Conservation (phyloP, 1,284 basidiomycete genomes). For the Porodaedalea pini region DNA sequence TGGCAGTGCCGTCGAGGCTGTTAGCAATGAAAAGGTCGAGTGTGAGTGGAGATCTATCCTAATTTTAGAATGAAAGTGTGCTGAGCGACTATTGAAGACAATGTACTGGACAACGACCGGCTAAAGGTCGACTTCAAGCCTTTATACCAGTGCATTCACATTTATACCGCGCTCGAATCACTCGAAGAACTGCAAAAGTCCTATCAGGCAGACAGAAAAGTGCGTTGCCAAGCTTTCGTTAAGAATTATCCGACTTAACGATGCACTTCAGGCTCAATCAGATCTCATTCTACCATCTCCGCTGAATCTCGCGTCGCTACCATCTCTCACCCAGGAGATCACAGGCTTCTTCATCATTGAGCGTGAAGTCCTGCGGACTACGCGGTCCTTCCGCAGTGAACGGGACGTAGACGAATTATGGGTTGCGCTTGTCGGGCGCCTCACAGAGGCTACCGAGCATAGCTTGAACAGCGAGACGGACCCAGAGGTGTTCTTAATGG, state of each 20-base stretch:
- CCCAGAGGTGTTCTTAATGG: slow-evolving; percentile 78
- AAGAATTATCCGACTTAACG: slow-evolving; percentile 17
- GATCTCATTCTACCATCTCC: slow-evolving; percentile 85
- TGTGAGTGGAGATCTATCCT: slow-evolving; percentile 52
- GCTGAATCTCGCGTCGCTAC: slow-evolving; percentile 46
- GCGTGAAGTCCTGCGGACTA: slow-evolving; percentile 86
- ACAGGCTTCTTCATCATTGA: slow-evolving; percentile 99
- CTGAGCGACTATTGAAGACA: slow-evolving; percentile 48
- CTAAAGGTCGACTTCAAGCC: slow-evolving; percentile 92
- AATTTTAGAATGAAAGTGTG: slow-evolving; percentile 3
- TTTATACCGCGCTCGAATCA: slow-evolving; percentile 88
- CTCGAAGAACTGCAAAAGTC: slow-evolving; percentile 86
- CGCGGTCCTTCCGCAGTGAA: slow-evolving; percentile 81
- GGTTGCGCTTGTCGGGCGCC: slow-evolving; percentile 81
- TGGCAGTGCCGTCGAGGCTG: slow-evolving; percentile 91
- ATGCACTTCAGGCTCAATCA: slow-evolving; percentile 77
- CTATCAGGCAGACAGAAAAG: slow-evolving; percentile 95
- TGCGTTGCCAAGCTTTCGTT: slow-evolving; percentile 29
- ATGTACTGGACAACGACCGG: slow-evolving; percentile 88
- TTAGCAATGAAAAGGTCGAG: slow-evolving; percentile 92
- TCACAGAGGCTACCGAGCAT: slow-evolving; percentile 74
- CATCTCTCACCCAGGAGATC: slow-evolving; percentile 83
- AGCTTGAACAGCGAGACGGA: slow-evolving; percentile 77
- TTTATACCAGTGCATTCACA: slow-evolving; percentile 95
- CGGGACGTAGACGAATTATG: slow-evolving; percentile 94